These are phyloP conservation scores for Colletotrichum cuscutae DNA, from an alignment of 2,329 filamentous ascomycete species.

Conservation along the genomic window DNA sequence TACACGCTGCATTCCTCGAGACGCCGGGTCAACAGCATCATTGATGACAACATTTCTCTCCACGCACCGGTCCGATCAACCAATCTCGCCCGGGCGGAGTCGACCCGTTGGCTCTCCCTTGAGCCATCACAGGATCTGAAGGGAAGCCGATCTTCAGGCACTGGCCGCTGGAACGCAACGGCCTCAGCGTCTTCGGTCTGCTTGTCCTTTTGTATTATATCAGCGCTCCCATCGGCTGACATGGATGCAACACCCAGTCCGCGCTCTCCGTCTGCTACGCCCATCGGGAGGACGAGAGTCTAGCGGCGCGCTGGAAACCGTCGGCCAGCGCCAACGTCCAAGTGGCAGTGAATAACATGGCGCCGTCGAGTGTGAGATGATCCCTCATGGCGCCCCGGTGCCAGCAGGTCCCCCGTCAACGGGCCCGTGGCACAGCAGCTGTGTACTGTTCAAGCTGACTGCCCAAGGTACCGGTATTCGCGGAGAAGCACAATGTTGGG, in stretches of 20 bases:
- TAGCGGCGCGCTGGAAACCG: conserved; percentile 3
- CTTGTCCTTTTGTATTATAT: neutral
- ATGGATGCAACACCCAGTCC: neutral
- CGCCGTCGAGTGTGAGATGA: neutral
- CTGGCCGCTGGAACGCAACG: neutral
- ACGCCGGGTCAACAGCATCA: neutral
- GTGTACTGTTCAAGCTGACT: neutral
- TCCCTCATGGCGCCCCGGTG: neutral
- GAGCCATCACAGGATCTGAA: neutral
- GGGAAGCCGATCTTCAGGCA: neutral
- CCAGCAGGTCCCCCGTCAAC: neutral
- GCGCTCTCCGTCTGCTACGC: neutral
- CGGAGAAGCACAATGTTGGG: neutral
- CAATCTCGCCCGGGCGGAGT: neutral
- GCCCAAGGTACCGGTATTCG: neutral
- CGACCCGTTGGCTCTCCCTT: neutral
- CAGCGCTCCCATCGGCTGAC: neutral
- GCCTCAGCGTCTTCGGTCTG: neutral
- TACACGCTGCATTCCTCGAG: conserved; percentile 15
- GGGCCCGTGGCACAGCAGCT: neutral
- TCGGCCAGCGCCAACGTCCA: conserved; percentile 3
- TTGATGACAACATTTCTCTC: neutral
- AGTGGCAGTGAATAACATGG: neutral
- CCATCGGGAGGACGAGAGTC: neutral
- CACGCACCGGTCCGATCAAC: neutral